Base-by-base conservation (phyloP, 768 basidiomycete genomes). In the Plicaturopsis crispa region DNA sequence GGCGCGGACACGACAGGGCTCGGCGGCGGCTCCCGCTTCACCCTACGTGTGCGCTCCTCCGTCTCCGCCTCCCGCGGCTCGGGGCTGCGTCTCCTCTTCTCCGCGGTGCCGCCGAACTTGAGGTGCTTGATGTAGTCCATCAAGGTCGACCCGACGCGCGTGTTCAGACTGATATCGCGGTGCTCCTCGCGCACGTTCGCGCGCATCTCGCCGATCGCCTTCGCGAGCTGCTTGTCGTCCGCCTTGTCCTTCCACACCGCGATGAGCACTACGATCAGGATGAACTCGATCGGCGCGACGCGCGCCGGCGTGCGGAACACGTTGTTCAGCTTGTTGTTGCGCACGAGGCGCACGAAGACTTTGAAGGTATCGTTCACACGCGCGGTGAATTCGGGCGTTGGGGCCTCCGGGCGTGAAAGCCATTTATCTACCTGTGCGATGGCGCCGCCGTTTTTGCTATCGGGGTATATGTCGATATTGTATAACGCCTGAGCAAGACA, bases 251-350 rank as follows among this genome's bases (percentile, higher is more conserved):
- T 75, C 38, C 70, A 62, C n/a, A 65, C 53, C 10, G 67, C 66
- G 12, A 85, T 69, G 16, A 86, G 54, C 3, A 82, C 48, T 16
- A 63, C 63, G 34, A 74, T 69, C 45, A 70, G 59, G 33, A 83
- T 65, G 44, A 88, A 75, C 53, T 88, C 85, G 28, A 84, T 62
- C 0, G 85, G 85, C 1, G 83, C 67, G 1, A 86, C 64, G 26
- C 76, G 78, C 45, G 63, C 58, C 24, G 54, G 44, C 55, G 53
- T 60, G 52, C 54, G 42, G 51, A 80, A 71, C 16, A 59, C 41
- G 6, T 48, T 39, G n/a, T 48, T 60, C 14, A 61, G 47, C 5
- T 62, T 48, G 2, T 49, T 33, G 34, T 73, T 61, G 4, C 50
- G 42, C 2, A 69, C 69, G 33, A 86, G 61, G 2, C 51, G 44